Percentiles rank a stretch among this genome's conserved stretches.
Evolutionary conservation across 495 filamentous ascomycete genomes (phyloP).

Genomic region (Paragyromitra xinjiangensis): DNA sequence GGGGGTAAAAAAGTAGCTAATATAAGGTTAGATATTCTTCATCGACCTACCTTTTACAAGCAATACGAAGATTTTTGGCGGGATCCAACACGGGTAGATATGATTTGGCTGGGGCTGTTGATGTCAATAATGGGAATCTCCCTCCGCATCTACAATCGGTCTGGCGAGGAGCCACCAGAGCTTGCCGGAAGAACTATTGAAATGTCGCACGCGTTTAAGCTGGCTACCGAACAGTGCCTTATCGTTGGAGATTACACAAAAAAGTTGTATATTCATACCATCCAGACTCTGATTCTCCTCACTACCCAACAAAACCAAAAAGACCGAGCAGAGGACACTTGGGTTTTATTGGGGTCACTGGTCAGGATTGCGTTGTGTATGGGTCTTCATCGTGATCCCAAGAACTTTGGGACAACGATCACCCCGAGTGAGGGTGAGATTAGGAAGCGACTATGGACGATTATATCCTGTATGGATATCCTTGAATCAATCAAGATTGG

Average conservation of each 20-base stretch:
- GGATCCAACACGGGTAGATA: constrained; percentile 77
- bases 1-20: constrained; percentile 53
- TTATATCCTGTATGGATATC: constrained; percentile 81
- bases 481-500: constrained; percentile 92
- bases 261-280: constrained; percentile 75
- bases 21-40: constrained; percentile 74
- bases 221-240: constrained; percentile 86
- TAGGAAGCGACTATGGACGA: constrained; percentile 85
- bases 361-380: constrained; percentile 88
- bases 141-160: constrained; percentile 87
- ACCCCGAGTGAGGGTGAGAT: constrained; percentile 91
- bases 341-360: constrained; percentile 82
- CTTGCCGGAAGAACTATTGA: constrained; percentile 75
- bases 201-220: constrained; percentile 79
- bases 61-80: constrained; percentile 90
- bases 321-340: constrained; percentile 82
- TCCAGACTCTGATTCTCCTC: constrained; percentile 88
- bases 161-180: constrained; percentile 91
- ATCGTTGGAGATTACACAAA: constrained; percentile 89
- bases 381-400: constrained; percentile 94
- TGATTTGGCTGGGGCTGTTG: constrained; percentile 89
- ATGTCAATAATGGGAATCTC: constrained; percentile 89
- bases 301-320: constrained; percentile 80
- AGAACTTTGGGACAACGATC: constrained; percentile 77
- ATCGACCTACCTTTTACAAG: constrained; percentile 84